Percentiles rank a stretch among this genome's conserved stretches.
These are phyloP conservation scores for Kazachstania taianensis DNA, from an alignment of 805 yeast species.

Conservation along the genomic window DNA sequence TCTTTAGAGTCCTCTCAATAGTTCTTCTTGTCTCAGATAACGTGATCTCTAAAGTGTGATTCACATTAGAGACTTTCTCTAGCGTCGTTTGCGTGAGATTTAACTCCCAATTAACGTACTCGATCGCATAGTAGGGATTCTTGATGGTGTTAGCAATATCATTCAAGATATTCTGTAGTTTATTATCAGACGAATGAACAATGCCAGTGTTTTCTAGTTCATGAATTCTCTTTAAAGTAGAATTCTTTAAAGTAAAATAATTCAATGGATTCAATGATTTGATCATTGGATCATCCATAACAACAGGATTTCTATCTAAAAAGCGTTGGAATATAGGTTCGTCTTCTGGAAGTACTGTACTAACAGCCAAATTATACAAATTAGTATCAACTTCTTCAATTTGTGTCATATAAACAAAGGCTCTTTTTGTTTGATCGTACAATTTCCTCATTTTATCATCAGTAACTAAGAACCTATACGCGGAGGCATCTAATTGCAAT, in stretches of 20 bases:
- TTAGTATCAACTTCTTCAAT: constrained; percentile 62
- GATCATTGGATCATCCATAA: constrained; percentile 30
- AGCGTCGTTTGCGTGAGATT: constrained; percentile 36
- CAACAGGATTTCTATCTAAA: constrained; percentile 33
- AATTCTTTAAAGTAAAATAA: constrained; percentile 68
- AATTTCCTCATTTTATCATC: constrained; percentile 52
- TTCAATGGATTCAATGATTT: constrained; percentile 38
- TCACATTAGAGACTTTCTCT: constrained; percentile 36
- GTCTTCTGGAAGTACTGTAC: constrained; percentile 37
- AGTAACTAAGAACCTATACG: constrained; percentile 34
- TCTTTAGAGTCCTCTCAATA: constrained; percentile 41
- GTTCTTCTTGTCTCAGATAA: constrained; percentile 36
- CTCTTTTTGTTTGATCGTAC: constrained; percentile 69
- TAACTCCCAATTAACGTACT: constrained; percentile 39
- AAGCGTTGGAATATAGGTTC: constrained; percentile 55
- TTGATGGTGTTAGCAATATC: constrained; percentile 75
- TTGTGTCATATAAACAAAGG: constrained; percentile 70
- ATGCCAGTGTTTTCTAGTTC: constrained; percentile 62
- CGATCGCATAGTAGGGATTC: constrained; percentile 42
- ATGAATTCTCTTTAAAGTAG: constrained; percentile 62
- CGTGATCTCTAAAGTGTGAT: constrained; percentile 33
- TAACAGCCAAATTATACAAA: constrained; percentile 41
- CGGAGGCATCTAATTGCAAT: constrained; percentile 49
- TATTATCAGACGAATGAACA: constrained; percentile 49
- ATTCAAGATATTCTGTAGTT: constrained; percentile 70